These are phyloP conservation scores for Talaromyces islandicus DNA, from an alignment of 2,329 filamentous ascomycete species.

Conservation along the genomic window DNA sequence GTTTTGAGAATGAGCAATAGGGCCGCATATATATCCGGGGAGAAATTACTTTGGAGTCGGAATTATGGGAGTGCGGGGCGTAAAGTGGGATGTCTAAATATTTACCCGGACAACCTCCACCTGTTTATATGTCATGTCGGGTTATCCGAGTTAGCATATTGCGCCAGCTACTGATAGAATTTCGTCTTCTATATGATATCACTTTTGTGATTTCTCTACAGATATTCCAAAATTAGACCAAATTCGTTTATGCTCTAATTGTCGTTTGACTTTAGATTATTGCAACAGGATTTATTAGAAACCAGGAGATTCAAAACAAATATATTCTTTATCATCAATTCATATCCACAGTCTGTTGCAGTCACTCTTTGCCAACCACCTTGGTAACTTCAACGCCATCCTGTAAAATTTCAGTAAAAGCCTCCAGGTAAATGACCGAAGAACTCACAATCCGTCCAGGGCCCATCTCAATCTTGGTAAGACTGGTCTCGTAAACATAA, in stretches of 20 bases:
- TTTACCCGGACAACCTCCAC: neutral
- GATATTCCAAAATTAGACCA: neutral
- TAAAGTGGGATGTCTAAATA: neutral
- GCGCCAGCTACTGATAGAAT: neutral
- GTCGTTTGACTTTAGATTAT: too few relatives aligned
- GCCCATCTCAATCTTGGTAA: constrained; percentile 22
- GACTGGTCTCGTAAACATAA: constrained; percentile 59
- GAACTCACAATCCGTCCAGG: constrained; percentile 2
- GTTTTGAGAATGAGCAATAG: constrained; percentile 27
- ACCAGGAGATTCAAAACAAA: neutral
- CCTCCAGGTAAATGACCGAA: neutral
- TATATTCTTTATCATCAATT: neutral
- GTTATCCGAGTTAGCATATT: neutral
- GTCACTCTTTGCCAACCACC: constrained; percentile 8
- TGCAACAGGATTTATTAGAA: neutral
- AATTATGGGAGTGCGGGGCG: neutral
- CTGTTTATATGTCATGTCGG: neutral
- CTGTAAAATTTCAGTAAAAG: neutral
- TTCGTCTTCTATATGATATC: neutral
- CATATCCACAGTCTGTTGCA: neutral
- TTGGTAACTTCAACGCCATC: constrained; percentile 10
- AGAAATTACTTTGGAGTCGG: too few relatives aligned
- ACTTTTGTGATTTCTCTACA: neutral
- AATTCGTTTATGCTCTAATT: too few relatives aligned
- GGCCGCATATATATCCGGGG: neutral